Percentiles rank a stretch among this genome's conserved stretches.
Evolutionary conservation across 768 basidiomycete genomes (phyloP).

Genomic region (Tulasnella sp.): DNA sequence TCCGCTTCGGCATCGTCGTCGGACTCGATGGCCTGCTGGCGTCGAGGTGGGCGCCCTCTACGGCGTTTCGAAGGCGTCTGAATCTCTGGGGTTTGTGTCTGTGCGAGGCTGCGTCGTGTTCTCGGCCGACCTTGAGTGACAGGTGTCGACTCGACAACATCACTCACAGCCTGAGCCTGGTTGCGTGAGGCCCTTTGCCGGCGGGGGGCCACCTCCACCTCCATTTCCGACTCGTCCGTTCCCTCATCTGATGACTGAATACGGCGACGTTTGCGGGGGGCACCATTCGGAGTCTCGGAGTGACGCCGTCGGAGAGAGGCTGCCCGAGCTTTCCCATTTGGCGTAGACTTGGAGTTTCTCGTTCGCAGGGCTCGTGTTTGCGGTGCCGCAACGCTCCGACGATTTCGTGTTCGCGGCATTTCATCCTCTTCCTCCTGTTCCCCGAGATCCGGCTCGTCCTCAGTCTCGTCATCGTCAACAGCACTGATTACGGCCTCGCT

Average conservation of each 20-base stretch:
- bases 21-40: background rate
- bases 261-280: conserved; percentile 27
- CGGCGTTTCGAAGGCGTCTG: conserved; percentile 18
- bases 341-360: background rate
- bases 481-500: conserved; percentile 17
- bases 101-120: conserved; percentile 9
- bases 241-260: conserved; percentile 31
- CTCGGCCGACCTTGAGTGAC: background rate
- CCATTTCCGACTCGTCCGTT: conserved; percentile 3
- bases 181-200: conserved; percentile 1
- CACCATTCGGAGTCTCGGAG: background rate
- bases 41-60: background rate
- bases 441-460: background rate
- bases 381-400: conserved; percentile 15
- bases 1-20: conserved; percentile 34
- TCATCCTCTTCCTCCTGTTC: background rate
- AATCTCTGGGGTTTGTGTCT: background rate
- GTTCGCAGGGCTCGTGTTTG: conserved; percentile 3
- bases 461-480: conserved; percentile 27
- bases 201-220: background rate
- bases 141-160: background rate
- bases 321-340: conserved; percentile 13
- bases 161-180: background rate
- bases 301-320: conserved; percentile 8
- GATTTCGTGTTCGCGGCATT: background rate